Conservation (phyloP, 768 basidiomycete genomes). For the Coprinopsis cinerea region DNA sequence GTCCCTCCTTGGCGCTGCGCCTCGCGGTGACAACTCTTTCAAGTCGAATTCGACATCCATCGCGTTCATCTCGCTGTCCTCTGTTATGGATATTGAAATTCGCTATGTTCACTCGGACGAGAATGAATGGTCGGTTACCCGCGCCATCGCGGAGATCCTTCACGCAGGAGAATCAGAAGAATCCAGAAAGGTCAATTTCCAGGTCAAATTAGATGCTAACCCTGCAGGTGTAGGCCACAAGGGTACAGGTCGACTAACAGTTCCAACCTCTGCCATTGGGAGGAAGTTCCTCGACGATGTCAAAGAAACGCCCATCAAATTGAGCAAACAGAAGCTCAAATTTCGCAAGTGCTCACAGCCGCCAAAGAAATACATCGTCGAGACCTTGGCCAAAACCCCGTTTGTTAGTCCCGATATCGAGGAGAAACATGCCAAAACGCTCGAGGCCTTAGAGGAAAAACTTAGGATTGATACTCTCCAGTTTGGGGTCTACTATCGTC, state of each 20-base stretch:
- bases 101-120: background rate
- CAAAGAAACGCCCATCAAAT: constrained; percentile 33
- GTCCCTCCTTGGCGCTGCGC: background rate
- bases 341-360: constrained; percentile 19
- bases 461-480: constrained; percentile 60
- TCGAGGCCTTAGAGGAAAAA: constrained; percentile 36
- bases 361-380: constrained; percentile 14
- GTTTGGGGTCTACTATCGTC: constrained; percentile 55
- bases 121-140: constrained; percentile 45
- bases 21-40: background rate
- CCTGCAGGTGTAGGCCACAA: constrained; percentile 49
- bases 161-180: constrained; percentile 44
- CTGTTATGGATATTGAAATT: constrained; percentile 9
- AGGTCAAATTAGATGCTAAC: constrained; percentile 46
- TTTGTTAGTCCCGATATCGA: constrained; percentile 52
- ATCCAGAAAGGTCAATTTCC: constrained; percentile 50
- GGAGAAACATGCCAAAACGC: constrained; percentile 39
- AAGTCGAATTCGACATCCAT: background rate
- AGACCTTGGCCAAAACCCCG: constrained; percentile 46
- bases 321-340: constrained; percentile 37
- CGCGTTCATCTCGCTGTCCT: background rate
- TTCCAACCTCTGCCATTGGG: constrained; percentile 35
- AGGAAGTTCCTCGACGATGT: constrained; percentile 42
- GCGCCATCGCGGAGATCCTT: constrained; percentile 47
- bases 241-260: constrained; percentile 38